phyloP scores from a whole-genome alignment of 2,329 filamentous ascomycete species.

The Trichophyton mentagrophytes region DNA sequence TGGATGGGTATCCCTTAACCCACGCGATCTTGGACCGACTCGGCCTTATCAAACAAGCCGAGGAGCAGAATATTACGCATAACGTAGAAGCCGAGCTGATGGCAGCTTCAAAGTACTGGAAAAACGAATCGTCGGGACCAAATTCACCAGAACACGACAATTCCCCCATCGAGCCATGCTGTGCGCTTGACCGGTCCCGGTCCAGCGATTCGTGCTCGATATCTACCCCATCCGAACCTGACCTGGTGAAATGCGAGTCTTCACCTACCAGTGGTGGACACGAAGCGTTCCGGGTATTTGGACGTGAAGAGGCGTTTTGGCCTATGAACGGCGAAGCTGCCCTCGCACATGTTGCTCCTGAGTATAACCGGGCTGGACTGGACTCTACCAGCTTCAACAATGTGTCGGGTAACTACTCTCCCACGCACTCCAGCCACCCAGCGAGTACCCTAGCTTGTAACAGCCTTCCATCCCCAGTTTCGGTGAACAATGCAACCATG shows the following conservation, averaged over 20 bases:
- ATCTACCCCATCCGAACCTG: slow-evolving; percentile 5
- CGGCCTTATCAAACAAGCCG: slow-evolving; percentile 33
- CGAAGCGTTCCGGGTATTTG: slow-evolving; percentile 7
- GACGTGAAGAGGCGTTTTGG: slow-evolving; percentile 7
- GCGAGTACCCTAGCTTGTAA: not conserved
- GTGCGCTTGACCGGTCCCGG: slow-evolving; percentile 7
- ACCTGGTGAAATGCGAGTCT: slow-evolving; percentile 1
- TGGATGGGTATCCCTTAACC: slow-evolving; percentile 31
- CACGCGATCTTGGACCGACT: slow-evolving; percentile 33
- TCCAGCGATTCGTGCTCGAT: slow-evolving; percentile 6
- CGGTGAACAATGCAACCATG: not conserved
- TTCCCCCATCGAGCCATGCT: slow-evolving; percentile 22
- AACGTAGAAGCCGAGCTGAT: slow-evolving; percentile 23
- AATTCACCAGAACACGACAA: slow-evolving; percentile 29
- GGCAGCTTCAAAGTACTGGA: slow-evolving; percentile 27
- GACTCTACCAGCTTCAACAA: not conserved
- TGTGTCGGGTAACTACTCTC: not conserved
- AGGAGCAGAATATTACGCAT: slow-evolving; percentile 23
- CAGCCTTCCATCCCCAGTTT: not conserved
- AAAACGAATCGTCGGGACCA: slow-evolving; percentile 23
- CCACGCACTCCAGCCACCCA: not conserved
- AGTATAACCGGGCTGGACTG: slow-evolving; percentile 3
- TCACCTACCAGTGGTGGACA: slow-evolving; percentile 1
- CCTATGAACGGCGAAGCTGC: slow-evolving; percentile 1
- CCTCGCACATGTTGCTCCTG: not conserved